phyloP scores from a whole-genome alignment of 345 rosid genomes.

The Melaleuca alternifolia region DNA sequence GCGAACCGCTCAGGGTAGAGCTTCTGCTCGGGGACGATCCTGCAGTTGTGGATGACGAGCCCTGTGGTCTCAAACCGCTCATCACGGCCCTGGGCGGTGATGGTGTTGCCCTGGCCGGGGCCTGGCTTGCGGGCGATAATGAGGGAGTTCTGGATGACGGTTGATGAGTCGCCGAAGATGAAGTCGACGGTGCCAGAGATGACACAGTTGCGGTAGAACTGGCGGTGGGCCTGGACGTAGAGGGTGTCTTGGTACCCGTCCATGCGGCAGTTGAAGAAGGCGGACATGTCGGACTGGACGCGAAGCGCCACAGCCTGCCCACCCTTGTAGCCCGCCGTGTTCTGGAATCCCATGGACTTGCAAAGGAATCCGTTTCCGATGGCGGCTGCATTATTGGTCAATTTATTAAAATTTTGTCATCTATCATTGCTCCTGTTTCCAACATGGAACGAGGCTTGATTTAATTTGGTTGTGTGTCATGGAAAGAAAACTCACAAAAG shows the following conservation, averaged over 20 bases:
- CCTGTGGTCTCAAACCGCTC: conserved; percentile 20
- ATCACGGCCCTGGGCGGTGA: conserved; percentile 51
- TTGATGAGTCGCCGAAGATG: conserved; percentile 58
- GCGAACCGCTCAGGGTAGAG: conserved; percentile 20
- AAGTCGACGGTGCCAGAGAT: conserved; percentile 70
- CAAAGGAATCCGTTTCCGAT: conserved; percentile 50
- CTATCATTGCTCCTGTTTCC: not conserved
- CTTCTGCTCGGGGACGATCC: conserved; percentile 55
- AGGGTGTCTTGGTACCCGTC: conserved; percentile 74
- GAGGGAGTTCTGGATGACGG: conserved; percentile 57
- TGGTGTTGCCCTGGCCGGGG: conserved; percentile 34
- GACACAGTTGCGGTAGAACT: conserved; percentile 58
- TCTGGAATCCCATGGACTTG: conserved; percentile 46
- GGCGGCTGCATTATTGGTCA: conserved; percentile 24
- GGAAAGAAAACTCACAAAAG: conserved; percentile 15
- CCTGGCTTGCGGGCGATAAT: conserved; percentile 44
- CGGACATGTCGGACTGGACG: conserved; percentile 39
- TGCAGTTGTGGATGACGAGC: conserved; percentile 63
- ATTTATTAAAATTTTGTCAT: not conserved
- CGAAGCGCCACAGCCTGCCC: conserved; percentile 69
- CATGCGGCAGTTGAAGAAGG: conserved; percentile 45
- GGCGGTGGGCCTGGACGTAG: conserved; percentile 42
- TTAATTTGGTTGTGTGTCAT: not conserved
- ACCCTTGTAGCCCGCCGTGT: conserved; percentile 64
- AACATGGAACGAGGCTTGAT: not conserved